Conservation (phyloP, 2,329 filamentous ascomycete genomes). For the Sclerotinia trifoliorum region DNA sequence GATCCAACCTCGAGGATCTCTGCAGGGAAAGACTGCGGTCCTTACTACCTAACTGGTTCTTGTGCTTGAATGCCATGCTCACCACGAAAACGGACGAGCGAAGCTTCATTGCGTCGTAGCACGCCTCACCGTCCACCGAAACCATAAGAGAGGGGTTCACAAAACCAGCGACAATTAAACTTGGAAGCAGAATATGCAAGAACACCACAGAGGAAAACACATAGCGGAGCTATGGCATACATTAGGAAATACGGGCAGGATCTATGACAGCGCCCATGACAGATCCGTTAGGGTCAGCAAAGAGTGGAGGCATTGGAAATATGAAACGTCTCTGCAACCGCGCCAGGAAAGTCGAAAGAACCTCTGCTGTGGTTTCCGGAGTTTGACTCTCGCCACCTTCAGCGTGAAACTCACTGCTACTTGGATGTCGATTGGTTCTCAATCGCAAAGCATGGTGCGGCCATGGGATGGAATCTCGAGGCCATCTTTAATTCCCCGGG, state of each 20-base stretch:
- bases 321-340: neutral
- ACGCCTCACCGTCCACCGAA: neutral
- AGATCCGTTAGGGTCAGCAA: neutral
- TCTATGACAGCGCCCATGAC: neutral
- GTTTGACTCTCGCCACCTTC: neutral
- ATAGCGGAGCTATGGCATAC: neutral
- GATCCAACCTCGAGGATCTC: neutral
- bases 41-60: neutral
- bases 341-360: neutral
- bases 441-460: neutral
- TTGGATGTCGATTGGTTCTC: neutral
- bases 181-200: neutral
- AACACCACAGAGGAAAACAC: neutral
- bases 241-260: neutral
- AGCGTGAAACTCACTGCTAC: too few species aligned
- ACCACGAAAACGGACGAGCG: neutral
- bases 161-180: neutral
- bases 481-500: rapidly evolving
- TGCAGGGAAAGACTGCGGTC: neutral
- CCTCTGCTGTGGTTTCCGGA: rapidly evolving
- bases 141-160: neutral
- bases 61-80: neutral
- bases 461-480: neutral
- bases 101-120: neutral
- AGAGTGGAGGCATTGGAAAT: too few species aligned